Conservation (phyloP, 192 early-diverging fungal genomes). For the Martensiomyces pterosporus region DNA sequence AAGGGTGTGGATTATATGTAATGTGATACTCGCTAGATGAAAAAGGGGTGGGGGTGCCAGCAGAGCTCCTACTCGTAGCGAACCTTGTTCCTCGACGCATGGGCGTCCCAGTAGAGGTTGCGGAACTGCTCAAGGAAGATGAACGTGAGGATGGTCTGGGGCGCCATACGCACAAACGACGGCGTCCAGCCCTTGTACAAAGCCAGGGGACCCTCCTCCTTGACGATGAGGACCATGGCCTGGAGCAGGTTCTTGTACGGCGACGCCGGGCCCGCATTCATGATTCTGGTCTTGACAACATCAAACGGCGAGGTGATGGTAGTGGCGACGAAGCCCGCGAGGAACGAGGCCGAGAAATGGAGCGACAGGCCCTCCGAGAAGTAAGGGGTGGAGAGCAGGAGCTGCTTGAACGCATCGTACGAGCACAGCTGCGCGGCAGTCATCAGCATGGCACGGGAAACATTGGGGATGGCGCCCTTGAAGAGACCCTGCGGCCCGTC, state of each 20-base stretch:
- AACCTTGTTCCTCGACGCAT: constrained; percentile 25
- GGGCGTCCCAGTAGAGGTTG: constrained; percentile 35
- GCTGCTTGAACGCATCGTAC: constrained; percentile 75
- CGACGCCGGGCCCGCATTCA: constrained; percentile 60
- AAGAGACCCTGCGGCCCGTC: constrained; percentile 77
- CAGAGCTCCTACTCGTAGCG: constrained; percentile 36
- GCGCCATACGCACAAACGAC: constrained; percentile 72
- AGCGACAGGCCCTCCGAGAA: constrained; percentile 61
- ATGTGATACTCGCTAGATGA: too few species aligned
- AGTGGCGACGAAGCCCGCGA: constrained; percentile 73
- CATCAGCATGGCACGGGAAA: constrained; percentile 87
- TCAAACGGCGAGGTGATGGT: constrained; percentile 74
- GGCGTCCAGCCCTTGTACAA: constrained; percentile 86
- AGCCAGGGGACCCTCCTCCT: constrained; percentile 61
- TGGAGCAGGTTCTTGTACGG: constrained; percentile 31
- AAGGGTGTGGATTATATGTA: too few species aligned
- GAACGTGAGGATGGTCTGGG: constrained; percentile 83
- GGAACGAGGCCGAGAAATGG: constrained; percentile 67
- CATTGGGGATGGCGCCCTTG: constrained; percentile 86
- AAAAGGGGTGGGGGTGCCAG: too few species aligned
- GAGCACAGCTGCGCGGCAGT: constrained; percentile 65
- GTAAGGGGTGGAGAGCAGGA: constrained; percentile 56
- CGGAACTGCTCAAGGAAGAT: constrained; percentile 76
- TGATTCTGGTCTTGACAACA: constrained; percentile 82
- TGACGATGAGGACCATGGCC: constrained; percentile 55